Base-by-base conservation (phyloP, 345 rosid genomes). In the Odontarrhena argentea region DNA sequence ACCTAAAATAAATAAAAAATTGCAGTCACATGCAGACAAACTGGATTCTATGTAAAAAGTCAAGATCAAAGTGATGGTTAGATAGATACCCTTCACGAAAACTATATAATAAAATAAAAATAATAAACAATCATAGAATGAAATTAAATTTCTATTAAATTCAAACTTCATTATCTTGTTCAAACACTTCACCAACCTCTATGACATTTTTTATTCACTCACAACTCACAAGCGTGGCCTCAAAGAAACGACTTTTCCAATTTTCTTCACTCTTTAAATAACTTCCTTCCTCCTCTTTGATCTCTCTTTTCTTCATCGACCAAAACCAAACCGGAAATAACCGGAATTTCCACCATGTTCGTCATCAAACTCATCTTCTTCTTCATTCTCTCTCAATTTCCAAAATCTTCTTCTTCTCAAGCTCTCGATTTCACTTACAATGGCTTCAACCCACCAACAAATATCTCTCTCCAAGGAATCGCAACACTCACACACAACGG, bases 401-500 rank as follows among this genome's bases (percentile, higher is more conserved):
- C 10, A 10, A 57, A 18, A 32, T 56, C 65, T 63, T 71, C 65
- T 63, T 71, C 76, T 4, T 71, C 76, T 55, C 70, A 71, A 50
- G 32, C 1, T 40, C 75, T 71, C 35, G 50, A 59, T 10, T 60
- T 69, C 59, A 71, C 53, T n/a, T 71, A 63, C 70, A 63, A 64
- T 71, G 76, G 70, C 30, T 71, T 71, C 58, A 49, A 55, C 24
- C 59, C 45, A 28, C 70, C 76, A 11, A 56, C 52, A 47, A 51
- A 64, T 14, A 71, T 86, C 47, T 84, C 65, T 68, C 53, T 92
- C 25, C 58, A 69, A 34, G 94, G 86, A 15, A 82, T 42, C 63
- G 93, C 97, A 6, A 76, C 77, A 56, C 62, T 92, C 66, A 78
- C 75, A 44, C 41, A 54, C 30, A 77, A 78, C 45, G 97, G 97